These are phyloP conservation scores for Phytophthora pisi DNA, from an alignment of 352 stramenopile genomes.

Conservation along the genomic window DNA sequence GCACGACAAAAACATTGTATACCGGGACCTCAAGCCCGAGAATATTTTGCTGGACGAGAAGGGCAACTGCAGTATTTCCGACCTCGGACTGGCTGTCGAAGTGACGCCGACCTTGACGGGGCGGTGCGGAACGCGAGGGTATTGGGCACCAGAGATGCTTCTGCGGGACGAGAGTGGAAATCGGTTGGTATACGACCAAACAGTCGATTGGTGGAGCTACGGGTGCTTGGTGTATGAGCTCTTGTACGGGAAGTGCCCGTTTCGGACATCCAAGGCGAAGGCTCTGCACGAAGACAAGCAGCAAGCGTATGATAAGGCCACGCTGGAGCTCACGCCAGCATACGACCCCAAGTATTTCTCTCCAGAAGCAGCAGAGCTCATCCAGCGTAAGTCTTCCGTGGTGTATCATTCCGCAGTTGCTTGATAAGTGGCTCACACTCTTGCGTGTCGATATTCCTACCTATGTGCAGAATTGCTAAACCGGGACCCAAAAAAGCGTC, in stretches of 20 bases:
- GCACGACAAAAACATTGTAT: conserved; percentile 91
- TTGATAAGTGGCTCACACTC: conserved; percentile 10
- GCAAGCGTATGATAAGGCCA: conserved; percentile 85
- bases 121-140: conserved; percentile 75
- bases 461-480: conserved; percentile 67
- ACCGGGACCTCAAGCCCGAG: conserved; percentile 90
- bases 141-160: conserved; percentile 98
- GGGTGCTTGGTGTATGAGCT: conserved; percentile 98
- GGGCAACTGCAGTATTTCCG: conserved; percentile 95
- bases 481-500: conserved; percentile 71
- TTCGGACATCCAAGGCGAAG: conserved; percentile 94
- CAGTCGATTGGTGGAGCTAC: conserved; percentile 98
- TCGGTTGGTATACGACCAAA: conserved; percentile 93
- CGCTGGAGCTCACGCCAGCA: conserved; percentile 74
- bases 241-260: conserved; percentile 96
- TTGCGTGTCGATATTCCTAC: conserved; percentile 4
- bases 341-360: conserved; percentile 88
- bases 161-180: conserved; percentile 90
- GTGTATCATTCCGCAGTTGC: background rate
- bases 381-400: conserved; percentile 57
- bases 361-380: conserved; percentile 71
- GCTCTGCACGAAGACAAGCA: conserved; percentile 93
- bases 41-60: conserved; percentile 94
- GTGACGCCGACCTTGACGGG: conserved; percentile 88
- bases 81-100: conserved; percentile 96